A percentile compares a stretch with the other conserved stretches of the same genome.
phyloP scores from a whole-genome alignment of 495 filamentous ascomycete species.

The Lasiosphaeria ovina region DNA sequence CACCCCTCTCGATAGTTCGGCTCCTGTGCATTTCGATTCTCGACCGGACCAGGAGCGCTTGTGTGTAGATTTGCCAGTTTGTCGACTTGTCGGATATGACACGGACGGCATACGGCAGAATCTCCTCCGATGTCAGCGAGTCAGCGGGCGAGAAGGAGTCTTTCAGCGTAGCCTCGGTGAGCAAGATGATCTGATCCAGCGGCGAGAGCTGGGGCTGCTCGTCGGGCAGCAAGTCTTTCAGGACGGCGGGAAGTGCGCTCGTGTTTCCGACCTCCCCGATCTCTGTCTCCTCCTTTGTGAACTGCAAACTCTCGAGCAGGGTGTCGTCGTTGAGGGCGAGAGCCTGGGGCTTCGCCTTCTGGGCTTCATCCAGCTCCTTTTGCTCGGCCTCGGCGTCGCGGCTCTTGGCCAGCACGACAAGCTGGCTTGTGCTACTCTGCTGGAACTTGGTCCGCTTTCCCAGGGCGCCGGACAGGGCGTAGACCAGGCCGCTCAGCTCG shows the following conservation, averaged over 20 bases:
- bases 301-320: conserved; percentile 80
- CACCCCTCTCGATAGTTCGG: conserved; percentile 80
- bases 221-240: conserved; percentile 67
- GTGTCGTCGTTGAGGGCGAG: conserved; percentile 90
- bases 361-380: not conserved
- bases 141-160: conserved; percentile 79
- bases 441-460: conserved; percentile 95
- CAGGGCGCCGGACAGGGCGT: conserved; percentile 78
- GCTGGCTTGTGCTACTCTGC: conserved; percentile 80
- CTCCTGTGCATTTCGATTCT: conserved; percentile 83
- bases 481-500: conserved; percentile 64
- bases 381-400: conserved; percentile 21
- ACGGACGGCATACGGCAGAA: conserved; percentile 82
- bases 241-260: conserved; percentile 52
- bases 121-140: conserved; percentile 86
- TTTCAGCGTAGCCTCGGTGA: conserved; percentile 82
- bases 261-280: conserved; percentile 36
- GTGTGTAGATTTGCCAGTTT: conserved; percentile 98
- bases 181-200: conserved; percentile 78
- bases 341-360: conserved; percentile 53
- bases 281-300: conserved; percentile 53
- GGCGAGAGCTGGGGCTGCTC: conserved; percentile 80
- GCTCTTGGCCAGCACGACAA: conserved; percentile 89
- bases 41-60: conserved; percentile 82
- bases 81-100: conserved; percentile 86